Evolutionary conservation across 176 grass and related monocot genomes (phyloP), one percentile per base, ranked within the genome.

Genomic region (Themeda triandra): DNA sequence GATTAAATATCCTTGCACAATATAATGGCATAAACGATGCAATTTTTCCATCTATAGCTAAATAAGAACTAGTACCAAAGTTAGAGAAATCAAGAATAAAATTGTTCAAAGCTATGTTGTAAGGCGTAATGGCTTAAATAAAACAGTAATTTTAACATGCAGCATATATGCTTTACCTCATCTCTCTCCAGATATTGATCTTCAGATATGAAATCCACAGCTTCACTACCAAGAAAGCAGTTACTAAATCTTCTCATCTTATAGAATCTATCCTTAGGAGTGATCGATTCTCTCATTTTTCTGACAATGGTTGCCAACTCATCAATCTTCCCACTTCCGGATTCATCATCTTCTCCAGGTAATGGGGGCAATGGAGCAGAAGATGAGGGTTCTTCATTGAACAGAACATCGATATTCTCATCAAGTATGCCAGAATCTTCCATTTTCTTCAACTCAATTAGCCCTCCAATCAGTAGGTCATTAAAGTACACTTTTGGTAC

Each of bases 181-280:
- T 93, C 92, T 87, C n/a, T n/a, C 73, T 95, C 95, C 58, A 98
- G 83, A 86, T 95, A 98, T 41, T 98, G 92, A 88, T 98, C 91
- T 84, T 98, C 95, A 64, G 92, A 88, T 82, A 98, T 80, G 78
- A 98, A 98, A 87, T 98, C 93, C 41, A 95, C 95, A 90, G 85
- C 92, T 81, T 95, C 92, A 60, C 85, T 93, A 63, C 91, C 95
- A 90, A 92, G 92, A 93, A 98, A 98, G 51, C 95, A 95, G 78
- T 90, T 93, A 51, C 85, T 98, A 75, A 98, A 98, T 78, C 87
- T 93, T 92, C 95, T 89, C 95, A 98, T 98, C 85, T 98, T 98
- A 72, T 95, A 98, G 71, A 95, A 98, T 79, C 95, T 92, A 80
- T 98, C 95, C 84, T 93, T 98, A 24, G 59, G 87, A 73, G 79